These are phyloP conservation scores for Spergularia marina DNA, from an alignment of 148 eudicot genomes.

Conservation along the genomic window DNA sequence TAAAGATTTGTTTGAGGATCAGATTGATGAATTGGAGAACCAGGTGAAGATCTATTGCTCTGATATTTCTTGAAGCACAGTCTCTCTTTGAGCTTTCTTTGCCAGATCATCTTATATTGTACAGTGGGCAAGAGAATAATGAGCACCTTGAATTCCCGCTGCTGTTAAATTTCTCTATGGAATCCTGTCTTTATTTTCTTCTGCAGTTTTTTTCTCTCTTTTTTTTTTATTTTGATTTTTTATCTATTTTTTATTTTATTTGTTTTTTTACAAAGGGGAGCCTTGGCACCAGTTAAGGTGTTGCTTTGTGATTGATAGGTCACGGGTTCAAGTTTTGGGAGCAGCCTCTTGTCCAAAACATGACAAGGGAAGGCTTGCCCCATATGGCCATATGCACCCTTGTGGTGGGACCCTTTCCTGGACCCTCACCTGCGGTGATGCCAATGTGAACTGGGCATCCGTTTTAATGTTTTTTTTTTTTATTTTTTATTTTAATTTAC, in stretches of 20 bases:
- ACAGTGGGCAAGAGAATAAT: neutral
- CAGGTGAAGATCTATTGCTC: slow-evolving; percentile 46
- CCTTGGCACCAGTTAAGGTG: no score
- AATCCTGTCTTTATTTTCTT: no score
- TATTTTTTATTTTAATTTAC: neutral
- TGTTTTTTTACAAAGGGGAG: no score
- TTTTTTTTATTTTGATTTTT: neutral
- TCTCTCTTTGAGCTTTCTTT: neutral
- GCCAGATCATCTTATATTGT: neutral
- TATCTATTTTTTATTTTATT: no score
- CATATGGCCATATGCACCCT: no score
- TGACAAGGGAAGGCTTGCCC: no score
- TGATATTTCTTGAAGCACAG: neutral
- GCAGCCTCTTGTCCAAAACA: no score
- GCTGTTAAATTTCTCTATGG: neutral
- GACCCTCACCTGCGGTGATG: no score
- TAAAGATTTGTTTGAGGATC: slow-evolving; percentile 88
- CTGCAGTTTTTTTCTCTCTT: neutral
- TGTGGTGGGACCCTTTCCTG: no score
- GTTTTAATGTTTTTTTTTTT: neutral
- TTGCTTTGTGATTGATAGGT: no score
- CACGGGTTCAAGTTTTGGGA: no score
- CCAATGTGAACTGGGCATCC: no score
- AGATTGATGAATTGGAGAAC: slow-evolving; percentile 72
- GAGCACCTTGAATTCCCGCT: neutral